phyloP scores from a whole-genome alignment of 768 basidiomycete genomes.

The Kwoniella pini region DNA sequence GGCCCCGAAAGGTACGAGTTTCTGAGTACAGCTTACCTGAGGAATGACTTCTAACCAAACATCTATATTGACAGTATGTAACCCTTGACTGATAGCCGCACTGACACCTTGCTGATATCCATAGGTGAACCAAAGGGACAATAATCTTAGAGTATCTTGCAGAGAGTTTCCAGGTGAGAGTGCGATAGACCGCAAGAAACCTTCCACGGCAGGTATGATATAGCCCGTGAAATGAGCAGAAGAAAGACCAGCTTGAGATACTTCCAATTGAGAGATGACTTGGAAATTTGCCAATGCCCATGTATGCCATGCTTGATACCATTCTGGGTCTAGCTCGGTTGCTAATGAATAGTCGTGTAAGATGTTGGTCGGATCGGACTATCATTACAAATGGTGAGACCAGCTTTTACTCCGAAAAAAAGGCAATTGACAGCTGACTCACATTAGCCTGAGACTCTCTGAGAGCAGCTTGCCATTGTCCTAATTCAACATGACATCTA shows the following conservation, averaged over 20 bases:
- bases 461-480: conserved; percentile 85
- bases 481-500: conserved; percentile 93
- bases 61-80: conserved; percentile 86
- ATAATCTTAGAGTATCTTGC: conserved; percentile 86
- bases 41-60: conserved; percentile 99
- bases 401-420: neutral
- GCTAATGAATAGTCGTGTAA: conserved; percentile 80
- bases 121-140: conserved; percentile 98
- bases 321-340: conserved; percentile 86
- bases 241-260: conserved; percentile 63
- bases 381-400: no score
- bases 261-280: conserved; percentile 79
- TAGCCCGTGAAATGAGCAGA: conserved; percentile 71
- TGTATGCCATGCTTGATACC: conserved; percentile 99
- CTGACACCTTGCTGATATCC: conserved; percentile 87
- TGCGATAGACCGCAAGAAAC: conserved; percentile 90
- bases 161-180: conserved; percentile 85
- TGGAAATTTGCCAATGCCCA: conserved; percentile 98
- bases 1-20: neutral
- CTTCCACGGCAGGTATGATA: conserved; percentile 86
- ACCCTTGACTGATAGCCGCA: conserved; percentile 81
- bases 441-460: conserved; percentile 78
- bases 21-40: conserved; percentile 63
- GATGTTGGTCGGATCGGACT: conserved; percentile 80
- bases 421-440: conserved; percentile 50